Base-by-base conservation (phyloP, 2,329 filamentous ascomycete genomes). In the Biscogniauxia mediterranea region DNA sequence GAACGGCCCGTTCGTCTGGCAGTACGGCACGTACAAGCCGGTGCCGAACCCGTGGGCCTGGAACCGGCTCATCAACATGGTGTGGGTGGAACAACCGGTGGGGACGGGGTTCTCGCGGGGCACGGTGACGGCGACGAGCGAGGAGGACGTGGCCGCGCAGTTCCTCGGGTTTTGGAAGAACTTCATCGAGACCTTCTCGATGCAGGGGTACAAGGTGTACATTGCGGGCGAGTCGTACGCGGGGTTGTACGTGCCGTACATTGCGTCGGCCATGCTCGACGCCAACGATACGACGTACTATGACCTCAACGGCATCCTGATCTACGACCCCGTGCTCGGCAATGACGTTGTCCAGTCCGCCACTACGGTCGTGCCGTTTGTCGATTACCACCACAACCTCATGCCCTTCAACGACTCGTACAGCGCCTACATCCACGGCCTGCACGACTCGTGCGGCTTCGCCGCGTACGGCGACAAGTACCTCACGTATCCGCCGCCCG, bases 121-220 rank as follows among this genome's bases (percentile, higher is more conserved):
- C 15, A 83, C 76, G 0, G 80, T 86, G 3, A 89, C 83, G 0
- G 89, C 89, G 9, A 85, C 79, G 3, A 84, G 83, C 67, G 87
- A 92, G 66, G 82, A 85, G 28, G 89, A 92, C 65, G 81, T 89
- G 1, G 89, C 89, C 0, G 75, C 78, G n/a, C 84, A 93, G 66
- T 92, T 94, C 72, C 79, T 89, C 17, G 89, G 89, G 55, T 95
- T 92, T 77, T 93, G 87, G 75, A 80, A 81, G 73, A 83, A 83
- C 64, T 86, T 86, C 66, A 72, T 84, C 50, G 77, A 83, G 38
- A 78, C 79, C 5, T 87, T 87, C 66, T 77, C 78, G n/a, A 70
- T 84, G 59, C 75, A 82, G 23, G 78, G 78, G n/a, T 80, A 77
- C 68, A 82, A 83, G 64, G 79, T 83, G 0, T 85, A 83, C 65